Conservation (phyloP, 2,329 filamentous ascomycete genomes). For the Metarhizium rileyi region DNA sequence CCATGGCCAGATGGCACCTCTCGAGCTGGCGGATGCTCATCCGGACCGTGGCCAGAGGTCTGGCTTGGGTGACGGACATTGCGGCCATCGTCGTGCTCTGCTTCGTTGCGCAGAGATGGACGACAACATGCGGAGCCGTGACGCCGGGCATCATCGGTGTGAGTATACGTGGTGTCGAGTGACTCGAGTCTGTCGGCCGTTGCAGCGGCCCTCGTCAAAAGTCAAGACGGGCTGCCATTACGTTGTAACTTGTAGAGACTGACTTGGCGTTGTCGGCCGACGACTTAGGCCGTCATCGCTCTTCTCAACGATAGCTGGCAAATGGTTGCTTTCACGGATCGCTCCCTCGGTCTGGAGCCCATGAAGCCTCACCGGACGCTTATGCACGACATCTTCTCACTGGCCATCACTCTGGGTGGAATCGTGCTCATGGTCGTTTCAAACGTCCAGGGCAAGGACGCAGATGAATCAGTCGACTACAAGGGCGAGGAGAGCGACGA, state of each 20-base stretch:
- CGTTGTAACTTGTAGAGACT: too few relatives aligned
- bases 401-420: constrained; percentile 24
- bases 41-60: constrained; percentile 16
- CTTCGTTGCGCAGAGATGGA: constrained; percentile 23
- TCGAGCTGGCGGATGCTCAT: constrained; percentile 7
- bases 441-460: neutral
- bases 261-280: neutral
- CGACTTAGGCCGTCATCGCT: constrained; percentile 14
- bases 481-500: constrained; percentile 7
- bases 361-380: constrained; percentile 18
- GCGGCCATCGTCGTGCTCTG: constrained; percentile 21
- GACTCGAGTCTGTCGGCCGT: too few relatives aligned
- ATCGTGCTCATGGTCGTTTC: constrained; percentile 24
- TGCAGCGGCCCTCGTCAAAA: too few relatives aligned
- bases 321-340: constrained; percentile 19
- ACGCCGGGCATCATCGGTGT: constrained; percentile 24
- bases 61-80: constrained; percentile 24
- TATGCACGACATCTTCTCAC: constrained; percentile 23
- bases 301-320: constrained; percentile 30
- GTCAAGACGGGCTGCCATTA: too few relatives aligned
- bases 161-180: too few relatives aligned
- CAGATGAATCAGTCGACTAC: neutral
- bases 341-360: constrained; percentile 15
- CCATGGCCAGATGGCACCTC: constrained; percentile 4
- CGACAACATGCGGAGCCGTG: constrained; percentile 17